Evolutionary conservation across 768 basidiomycete species (phyloP).

Genomic region (Epithele typhae): DNA sequence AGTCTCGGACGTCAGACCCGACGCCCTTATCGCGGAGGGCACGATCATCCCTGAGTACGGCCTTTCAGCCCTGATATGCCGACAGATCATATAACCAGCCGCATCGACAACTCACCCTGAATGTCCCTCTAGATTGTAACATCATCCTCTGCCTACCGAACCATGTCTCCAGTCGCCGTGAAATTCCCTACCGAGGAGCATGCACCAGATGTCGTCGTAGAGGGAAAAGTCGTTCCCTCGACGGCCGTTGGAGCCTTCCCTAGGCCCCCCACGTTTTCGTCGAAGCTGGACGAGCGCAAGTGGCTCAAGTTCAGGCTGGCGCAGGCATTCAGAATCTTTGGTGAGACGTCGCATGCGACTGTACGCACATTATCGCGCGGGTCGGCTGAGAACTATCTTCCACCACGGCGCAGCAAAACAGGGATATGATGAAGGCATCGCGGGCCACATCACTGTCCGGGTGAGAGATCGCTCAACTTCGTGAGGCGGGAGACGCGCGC

Average conservation of each 20-base stretch:
- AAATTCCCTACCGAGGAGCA: too few species aligned
- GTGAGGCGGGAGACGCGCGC: not conserved
- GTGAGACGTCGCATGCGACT: slow-evolving; percentile 21
- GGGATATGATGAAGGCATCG: slow-evolving; percentile 44
- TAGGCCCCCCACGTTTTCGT: slow-evolving; percentile 27
- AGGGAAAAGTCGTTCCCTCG: not conserved
- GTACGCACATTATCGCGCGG: too few species aligned
- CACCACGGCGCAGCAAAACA: slow-evolving; percentile 21
- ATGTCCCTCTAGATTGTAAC: too few species aligned
- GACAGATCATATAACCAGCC: too few species aligned
- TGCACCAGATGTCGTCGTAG: too few species aligned
- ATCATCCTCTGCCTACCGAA: too few species aligned
- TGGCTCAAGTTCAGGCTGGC: slow-evolving; percentile 43
- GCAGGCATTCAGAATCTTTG: slow-evolving; percentile 43
- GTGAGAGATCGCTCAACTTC: slow-evolving; percentile 1
- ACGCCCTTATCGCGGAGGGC: too few species aligned
- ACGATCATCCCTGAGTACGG: too few species aligned
- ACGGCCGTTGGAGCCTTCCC: slow-evolving; percentile 4
- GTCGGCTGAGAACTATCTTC: not conserved
- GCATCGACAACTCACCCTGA: too few species aligned
- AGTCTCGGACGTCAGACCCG: too few species aligned
- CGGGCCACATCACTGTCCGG: slow-evolving; percentile 49
- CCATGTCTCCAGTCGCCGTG: too few species aligned
- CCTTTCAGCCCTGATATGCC: too few species aligned
- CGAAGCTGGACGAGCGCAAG: slow-evolving; percentile 35